Percentiles rank a stretch among this genome's conserved stretches.
These are phyloP conservation scores for Phaeophleospora eucalypticola DNA, from an alignment of 2,329 filamentous ascomycete genomes.

Conservation along the genomic window DNA sequence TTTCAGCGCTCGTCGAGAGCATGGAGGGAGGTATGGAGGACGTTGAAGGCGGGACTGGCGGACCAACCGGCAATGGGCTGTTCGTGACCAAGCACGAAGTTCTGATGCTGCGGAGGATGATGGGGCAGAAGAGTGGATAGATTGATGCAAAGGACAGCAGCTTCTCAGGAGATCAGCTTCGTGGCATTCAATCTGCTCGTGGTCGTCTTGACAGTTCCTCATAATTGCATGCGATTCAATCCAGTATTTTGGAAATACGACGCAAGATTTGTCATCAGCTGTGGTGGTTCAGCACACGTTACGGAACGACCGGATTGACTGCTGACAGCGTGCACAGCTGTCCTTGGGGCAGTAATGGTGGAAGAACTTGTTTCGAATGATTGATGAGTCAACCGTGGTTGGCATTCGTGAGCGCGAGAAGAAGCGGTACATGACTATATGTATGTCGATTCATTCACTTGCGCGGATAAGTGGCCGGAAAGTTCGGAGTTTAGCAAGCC, in stretches of 20 bases:
- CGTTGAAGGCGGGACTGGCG: conserved; percentile 19
- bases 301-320: background rate
- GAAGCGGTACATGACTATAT: too few species aligned
- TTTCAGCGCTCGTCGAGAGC: conserved; percentile 47
- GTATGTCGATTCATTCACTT: too few species aligned
- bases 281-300: too few species aligned
- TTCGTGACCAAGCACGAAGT: conserved; percentile 55
- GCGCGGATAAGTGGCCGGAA: too few species aligned
- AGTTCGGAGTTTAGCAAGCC: too few species aligned
- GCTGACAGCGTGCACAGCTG: background rate
- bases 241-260: background rate
- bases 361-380: background rate
- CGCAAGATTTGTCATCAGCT: background rate
- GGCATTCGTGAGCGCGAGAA: too few species aligned
- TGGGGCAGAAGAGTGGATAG: conserved; percentile 27
- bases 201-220: too few species aligned
- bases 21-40: conserved; percentile 34
- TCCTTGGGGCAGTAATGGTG: background rate
- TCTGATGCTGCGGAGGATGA: conserved; percentile 41
- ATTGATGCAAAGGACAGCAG: too few species aligned
- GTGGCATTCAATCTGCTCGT: too few species aligned
- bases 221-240: too few species aligned
- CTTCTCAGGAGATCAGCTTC: too few species aligned
- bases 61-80: conserved; percentile 33
- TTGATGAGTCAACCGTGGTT: background rate